Evolutionary conservation across 2,329 filamentous ascomycete genomes (phyloP).

Genomic region (Aspergillus costaricaensis): DNA sequence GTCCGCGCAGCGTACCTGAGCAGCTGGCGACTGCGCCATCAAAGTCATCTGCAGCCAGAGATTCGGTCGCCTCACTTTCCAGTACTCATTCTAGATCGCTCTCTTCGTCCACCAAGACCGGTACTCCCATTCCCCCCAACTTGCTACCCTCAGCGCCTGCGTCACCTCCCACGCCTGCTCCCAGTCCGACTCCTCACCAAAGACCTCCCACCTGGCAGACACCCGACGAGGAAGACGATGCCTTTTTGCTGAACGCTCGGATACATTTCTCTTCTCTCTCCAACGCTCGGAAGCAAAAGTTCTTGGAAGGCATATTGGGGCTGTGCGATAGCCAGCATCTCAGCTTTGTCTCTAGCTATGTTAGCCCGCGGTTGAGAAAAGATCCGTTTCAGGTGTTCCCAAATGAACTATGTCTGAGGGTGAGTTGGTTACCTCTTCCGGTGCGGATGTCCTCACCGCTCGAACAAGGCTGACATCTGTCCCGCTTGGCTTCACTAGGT

Average conservation of each 20-base stretch:
- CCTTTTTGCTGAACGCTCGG: constrained; percentile 76
- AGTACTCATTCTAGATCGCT: constrained; percentile 42
- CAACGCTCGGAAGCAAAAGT: constrained; percentile 72
- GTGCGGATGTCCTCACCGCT: neutral
- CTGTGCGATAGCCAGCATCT: constrained; percentile 93
- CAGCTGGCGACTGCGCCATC: constrained; percentile 32
- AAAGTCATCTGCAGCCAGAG: constrained; percentile 33
- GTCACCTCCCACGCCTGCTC: constrained; percentile 67
- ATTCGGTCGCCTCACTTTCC: constrained; percentile 25
- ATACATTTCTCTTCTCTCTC: constrained; percentile 78
- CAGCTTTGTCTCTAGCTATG: constrained; percentile 94
- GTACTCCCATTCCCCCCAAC: constrained; percentile 58
- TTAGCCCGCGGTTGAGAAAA: constrained; percentile 90
- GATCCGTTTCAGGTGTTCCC: constrained; percentile 92
- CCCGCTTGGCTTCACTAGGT: constrained; percentile 58
- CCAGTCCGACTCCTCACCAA: constrained; percentile 65
- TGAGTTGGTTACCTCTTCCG: constrained; percentile 48
- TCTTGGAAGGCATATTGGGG: constrained; percentile 85
- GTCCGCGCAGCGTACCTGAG: constrained; percentile 32
- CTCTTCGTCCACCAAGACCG: constrained; percentile 53
- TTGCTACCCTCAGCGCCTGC: constrained; percentile 66
- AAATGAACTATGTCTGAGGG: constrained; percentile 86
- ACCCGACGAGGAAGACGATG: constrained; percentile 69
- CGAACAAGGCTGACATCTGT: constrained; percentile 15
- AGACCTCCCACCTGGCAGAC: constrained; percentile 54